phyloP scores from a whole-genome alignment of 805 yeast species.

The Monosporozyma yasuniensis region DNA sequence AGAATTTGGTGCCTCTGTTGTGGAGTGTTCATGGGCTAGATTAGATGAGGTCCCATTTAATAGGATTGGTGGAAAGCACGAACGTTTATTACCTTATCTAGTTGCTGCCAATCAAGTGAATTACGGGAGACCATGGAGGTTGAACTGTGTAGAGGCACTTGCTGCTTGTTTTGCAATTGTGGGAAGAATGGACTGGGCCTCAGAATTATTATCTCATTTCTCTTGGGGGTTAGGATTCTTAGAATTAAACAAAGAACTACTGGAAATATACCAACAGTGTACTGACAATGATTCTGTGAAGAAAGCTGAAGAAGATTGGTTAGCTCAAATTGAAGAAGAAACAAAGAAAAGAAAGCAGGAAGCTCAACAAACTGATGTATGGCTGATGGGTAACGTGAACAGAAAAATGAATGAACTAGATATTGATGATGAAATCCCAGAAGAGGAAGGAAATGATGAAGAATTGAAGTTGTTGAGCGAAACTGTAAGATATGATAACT shows the following conservation, averaged over 20 bases:
- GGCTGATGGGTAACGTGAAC: slow-evolving; percentile 75
- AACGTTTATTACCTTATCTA: slow-evolving; percentile 78
- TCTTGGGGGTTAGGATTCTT: slow-evolving; percentile 92
- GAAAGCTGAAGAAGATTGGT: slow-evolving; percentile 66
- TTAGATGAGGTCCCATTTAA: slow-evolving; percentile 93
- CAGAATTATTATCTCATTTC: slow-evolving; percentile 61
- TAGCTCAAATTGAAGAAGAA: slow-evolving; percentile 59
- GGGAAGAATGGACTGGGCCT: slow-evolving; percentile 87
- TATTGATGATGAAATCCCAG: slow-evolving; percentile 11
- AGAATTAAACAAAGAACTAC: slow-evolving; percentile 68
- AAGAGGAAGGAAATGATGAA: slow-evolving; percentile 18
- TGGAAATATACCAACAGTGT: slow-evolving; percentile 68
- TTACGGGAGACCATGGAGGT: slow-evolving; percentile 91
- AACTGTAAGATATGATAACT: slow-evolving; percentile 14
- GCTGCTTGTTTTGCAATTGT: slow-evolving; percentile 96
- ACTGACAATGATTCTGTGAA: slow-evolving; percentile 70
- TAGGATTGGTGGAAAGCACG: slow-evolving; percentile 85
- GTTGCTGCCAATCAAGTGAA: slow-evolving; percentile 97
- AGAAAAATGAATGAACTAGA: slow-evolving; percentile 24
- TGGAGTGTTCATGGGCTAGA: slow-evolving; percentile 98
- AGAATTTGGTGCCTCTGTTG: slow-evolving; percentile 86
- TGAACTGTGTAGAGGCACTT: slow-evolving; percentile 93
- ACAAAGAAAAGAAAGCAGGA: slow-evolving; percentile 50
- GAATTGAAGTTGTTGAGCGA: slow-evolving; percentile 1
- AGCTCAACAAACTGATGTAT: slow-evolving; percentile 49